Conservation (phyloP, 2,329 filamentous ascomycete species). For the Botrytis porri region DNA sequence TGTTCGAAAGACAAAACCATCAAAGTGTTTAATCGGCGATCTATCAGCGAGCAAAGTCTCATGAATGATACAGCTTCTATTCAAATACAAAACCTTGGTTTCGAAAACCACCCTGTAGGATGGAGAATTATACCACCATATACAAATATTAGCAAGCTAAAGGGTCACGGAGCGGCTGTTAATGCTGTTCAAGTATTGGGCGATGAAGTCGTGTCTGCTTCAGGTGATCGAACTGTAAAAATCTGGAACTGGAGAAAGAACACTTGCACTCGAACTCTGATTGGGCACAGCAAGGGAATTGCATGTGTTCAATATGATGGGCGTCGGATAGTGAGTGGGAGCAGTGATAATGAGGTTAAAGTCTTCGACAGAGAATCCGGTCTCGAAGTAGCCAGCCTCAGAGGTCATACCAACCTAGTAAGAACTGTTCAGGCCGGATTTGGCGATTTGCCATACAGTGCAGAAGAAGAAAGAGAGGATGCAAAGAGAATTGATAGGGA, state of each 20-base stretch:
- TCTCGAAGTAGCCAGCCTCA: conserved; percentile 83
- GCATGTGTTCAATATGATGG: conserved; percentile 97
- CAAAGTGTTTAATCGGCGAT: conserved; percentile 86
- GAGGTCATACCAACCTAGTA: conserved; percentile 79
- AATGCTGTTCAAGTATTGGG: conserved; percentile 92
- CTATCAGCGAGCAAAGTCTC: conserved; percentile 57
- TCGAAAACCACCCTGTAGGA: conserved; percentile 45
- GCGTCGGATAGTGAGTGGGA: conserved; percentile 88
- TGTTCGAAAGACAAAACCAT: conserved; percentile 97
- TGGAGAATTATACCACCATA: conserved; percentile 61
- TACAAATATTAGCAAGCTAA: conserved; percentile 72
- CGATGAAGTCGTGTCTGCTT: conserved; percentile 87
- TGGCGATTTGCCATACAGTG: conserved; percentile 79
- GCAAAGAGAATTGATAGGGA: conserved; percentile 70
- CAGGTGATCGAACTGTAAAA: conserved; percentile 89
- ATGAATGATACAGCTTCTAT: conserved; percentile 52
- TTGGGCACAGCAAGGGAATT: conserved; percentile 91
- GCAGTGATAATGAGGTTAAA: conserved; percentile 92
- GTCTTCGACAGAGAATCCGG: conserved; percentile 87
- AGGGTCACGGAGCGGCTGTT: conserved; percentile 86
- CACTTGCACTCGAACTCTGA: conserved; percentile 70
- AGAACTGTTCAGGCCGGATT: conserved; percentile 95
- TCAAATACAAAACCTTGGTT: conserved; percentile 54
- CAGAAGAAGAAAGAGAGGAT: conserved; percentile 68
- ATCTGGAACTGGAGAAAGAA: conserved; percentile 89